Base-by-base conservation (phyloP, 345 rosid genomes). In the Pistacia vera region DNA sequence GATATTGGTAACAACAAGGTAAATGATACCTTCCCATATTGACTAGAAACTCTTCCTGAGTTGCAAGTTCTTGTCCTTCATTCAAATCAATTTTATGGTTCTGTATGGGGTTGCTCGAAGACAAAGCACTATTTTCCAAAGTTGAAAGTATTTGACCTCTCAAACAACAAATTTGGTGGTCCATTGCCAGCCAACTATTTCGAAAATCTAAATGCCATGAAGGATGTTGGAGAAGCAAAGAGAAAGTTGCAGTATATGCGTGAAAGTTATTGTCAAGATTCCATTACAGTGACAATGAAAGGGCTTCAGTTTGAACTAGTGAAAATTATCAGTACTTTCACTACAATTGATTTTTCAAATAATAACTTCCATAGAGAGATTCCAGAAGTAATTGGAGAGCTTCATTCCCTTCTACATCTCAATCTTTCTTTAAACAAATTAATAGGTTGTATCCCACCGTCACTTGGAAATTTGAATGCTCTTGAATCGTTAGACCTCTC, bases 321-420 rank as follows among this genome's bases (percentile, higher is more conserved):
- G 64, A 65, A 20, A 66, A 71, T 75, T 18, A 36, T 60, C 3
- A 41, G 16, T 2, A n/a, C 59, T 44, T 63, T 79, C 17, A 30
- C 51, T 0, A 38, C 71, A 1, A 41, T 71, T n/a, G 73, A 80
- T 66, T 71, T 80, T 28, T 76, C 77, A 11, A 66, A 22, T 11
- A 80, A 80, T 20, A 11, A 4, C 22, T 79, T 79, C 33, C 44
- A 59, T 70, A 79, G 75, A 14, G 11, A 3, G 17, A 70, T 80
- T 71, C 68, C 79, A 30, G 48, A 59, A 4, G 38, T 3, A 28
- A 25, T 76, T 30, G 80, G 77, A 7, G 62, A 68, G 11, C 54
- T 74, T 28, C 12, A 18, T 3, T 36, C 55, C 4, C 77, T 74
- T 8, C 30, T 20, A n/a, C 11, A 25, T 20, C 62, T 54, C 48